phyloP scores from a whole-genome alignment of 306 rosid species.

The Gillenia trifoliata region DNA sequence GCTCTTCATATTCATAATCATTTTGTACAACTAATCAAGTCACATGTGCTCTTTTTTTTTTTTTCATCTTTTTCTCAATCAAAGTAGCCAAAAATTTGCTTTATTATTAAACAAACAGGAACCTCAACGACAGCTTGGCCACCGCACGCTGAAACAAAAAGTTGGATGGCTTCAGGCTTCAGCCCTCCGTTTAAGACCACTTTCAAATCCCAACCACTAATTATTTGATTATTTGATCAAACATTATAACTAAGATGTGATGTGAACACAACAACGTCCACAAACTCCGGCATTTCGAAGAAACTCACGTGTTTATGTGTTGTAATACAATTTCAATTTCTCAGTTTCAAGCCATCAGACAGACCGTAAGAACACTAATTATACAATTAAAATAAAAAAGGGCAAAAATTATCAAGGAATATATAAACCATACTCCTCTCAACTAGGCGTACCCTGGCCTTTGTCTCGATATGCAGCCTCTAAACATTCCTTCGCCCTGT shows the following conservation, averaged over 20 bases:
- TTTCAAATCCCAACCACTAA: background rate
- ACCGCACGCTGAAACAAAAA: background rate
- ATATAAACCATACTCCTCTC: constrained; percentile 15
- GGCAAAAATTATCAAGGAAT: background rate
- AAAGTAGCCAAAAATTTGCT: background rate
- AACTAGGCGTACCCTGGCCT: constrained; percentile 46
- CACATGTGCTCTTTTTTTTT: background rate
- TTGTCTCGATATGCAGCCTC: constrained; percentile 44
- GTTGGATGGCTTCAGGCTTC: background rate
- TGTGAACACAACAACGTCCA: background rate
- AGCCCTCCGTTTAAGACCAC: background rate
- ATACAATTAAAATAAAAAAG: background rate
- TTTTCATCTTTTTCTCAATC: background rate
- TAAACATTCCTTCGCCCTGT: constrained; percentile 78
- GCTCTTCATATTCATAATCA: background rate
- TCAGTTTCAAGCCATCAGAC: background rate
- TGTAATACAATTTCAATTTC: background rate
- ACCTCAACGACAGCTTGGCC: background rate
- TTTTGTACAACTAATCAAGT: background rate
- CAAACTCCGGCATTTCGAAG: background rate
- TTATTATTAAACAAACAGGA: background rate
- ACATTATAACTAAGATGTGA: background rate
- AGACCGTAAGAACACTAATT: background rate
- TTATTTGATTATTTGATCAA: background rate
- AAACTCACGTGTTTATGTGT: background rate